Base-by-base conservation (phyloP, 2,329 filamentous ascomycete species). In the Sporothrix pallida region DNA sequence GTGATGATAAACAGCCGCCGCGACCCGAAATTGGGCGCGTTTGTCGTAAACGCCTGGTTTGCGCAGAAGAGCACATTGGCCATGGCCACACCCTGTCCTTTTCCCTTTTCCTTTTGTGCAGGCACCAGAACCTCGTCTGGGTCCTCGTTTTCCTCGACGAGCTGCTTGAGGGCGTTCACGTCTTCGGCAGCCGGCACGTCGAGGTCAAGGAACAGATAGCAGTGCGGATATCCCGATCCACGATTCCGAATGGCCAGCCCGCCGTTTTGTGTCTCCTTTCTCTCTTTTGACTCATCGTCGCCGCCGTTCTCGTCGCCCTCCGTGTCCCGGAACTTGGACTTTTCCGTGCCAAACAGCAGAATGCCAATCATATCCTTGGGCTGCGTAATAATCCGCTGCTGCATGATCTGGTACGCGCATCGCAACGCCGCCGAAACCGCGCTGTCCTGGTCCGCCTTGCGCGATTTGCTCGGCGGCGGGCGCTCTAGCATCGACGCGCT, bases 301-400 rank as follows among this genome's bases (percentile, higher is more conserved):
- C 9, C 74, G n/a, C 20, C 63, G 7, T 37, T 50, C 15, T 65
- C n/a, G 26, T n/a, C 73, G 15, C 31, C 15, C n/a, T 50, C 54
- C 3, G 26, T n/a, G 12, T 60, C 54, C 63, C 91, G 89, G 76
- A 94, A 95, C 78, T 91, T 94, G 54, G 94, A 93, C 82, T 93
- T 89, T 79, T 97, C 87, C 0, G 96, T 99, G 9, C 95, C 95
- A 80, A 97, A 99, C 0, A 99, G 86, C 52, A 99, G 82, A 37
- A 99, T 92, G 1, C 95, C 95, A 88, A 99, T 98, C 93, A 98
- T 97, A 75, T 99, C 96, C 79, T 92, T 95, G 1, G 96, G 96
- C 75, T 95, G 95, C 3, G 95, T 95, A 78, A 99, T 98, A 82
- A 99, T 98, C 78, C 96, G 93, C 83, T 98, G 95, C 83, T 98